These are phyloP conservation scores for Pleurozium schreberi DNA, from an alignment of 225 moss, liverwort and hornwort species.

Conservation along the genomic window DNA sequence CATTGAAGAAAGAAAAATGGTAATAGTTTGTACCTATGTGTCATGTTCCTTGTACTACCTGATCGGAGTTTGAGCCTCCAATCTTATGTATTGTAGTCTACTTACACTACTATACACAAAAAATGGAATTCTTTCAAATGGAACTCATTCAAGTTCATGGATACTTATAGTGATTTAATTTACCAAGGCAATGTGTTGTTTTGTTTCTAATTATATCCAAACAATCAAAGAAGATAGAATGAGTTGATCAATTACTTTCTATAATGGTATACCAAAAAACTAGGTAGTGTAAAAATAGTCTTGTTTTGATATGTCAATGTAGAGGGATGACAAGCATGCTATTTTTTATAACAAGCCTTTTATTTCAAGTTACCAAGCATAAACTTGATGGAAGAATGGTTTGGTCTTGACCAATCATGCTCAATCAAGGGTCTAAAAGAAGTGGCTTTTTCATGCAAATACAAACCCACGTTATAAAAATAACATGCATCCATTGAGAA, in stretches of 20 bases:
- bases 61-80: too few relatives aligned
- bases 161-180: not conserved
- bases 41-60: too few relatives aligned
- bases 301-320: not conserved
- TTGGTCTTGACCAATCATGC: not conserved
- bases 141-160: not conserved
- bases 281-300: not conserved
- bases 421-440: not conserved
- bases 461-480: not conserved
- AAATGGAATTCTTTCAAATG: too few relatives aligned
- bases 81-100: too few relatives aligned
- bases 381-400: not conserved
- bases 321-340: not conserved
- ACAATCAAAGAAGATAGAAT: not conserved
- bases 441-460: not conserved
- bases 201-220: not conserved
- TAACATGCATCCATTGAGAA: not conserved
- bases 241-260: not conserved
- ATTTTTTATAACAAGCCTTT: not conserved
- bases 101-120: not conserved
- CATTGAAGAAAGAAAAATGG: too few relatives aligned
- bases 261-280: not conserved
- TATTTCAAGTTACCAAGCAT: not conserved
- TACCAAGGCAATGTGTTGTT: not conserved
- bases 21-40: too few relatives aligned